phyloP scores from a whole-genome alignment of 2,329 filamentous ascomycete species.

The Aspergillus fischeri region DNA sequence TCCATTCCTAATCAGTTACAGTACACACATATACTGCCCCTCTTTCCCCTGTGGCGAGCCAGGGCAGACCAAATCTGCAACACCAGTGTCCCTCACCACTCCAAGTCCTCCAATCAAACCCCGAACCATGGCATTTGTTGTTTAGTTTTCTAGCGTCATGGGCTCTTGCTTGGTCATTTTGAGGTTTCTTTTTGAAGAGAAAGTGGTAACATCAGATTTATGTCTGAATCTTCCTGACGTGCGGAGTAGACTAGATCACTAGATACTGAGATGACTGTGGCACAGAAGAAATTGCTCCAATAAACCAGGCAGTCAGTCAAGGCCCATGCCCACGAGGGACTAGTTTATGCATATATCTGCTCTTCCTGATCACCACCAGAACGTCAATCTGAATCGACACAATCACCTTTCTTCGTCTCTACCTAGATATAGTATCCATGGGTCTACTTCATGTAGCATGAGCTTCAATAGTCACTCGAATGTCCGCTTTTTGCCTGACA shows the following conservation, averaged over 20 bases:
- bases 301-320: not conserved
- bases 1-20: conserved; percentile 1
- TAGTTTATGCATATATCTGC: not conserved
- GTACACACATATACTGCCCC: not conserved
- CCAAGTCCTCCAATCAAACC: not conserved
- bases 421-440: not conserved
- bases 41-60: not conserved
- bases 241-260: no score
- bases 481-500: not conserved
- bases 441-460: not conserved
- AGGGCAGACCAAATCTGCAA: not conserved
- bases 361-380: not conserved
- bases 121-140: not conserved
- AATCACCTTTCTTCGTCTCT: no score
- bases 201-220: not conserved
- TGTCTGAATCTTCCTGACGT: not conserved
- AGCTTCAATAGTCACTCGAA: not conserved
- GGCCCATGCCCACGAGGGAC: not conserved
- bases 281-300: not conserved
- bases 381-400: not conserved
- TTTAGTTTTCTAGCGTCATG: not conserved
- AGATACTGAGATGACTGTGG: not conserved
- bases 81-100: not conserved
- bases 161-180: not conserved
- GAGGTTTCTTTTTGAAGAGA: not conserved